Conservation (phyloP, 352 stramenopile genomes). For the Globisporangium takayamanum region DNA sequence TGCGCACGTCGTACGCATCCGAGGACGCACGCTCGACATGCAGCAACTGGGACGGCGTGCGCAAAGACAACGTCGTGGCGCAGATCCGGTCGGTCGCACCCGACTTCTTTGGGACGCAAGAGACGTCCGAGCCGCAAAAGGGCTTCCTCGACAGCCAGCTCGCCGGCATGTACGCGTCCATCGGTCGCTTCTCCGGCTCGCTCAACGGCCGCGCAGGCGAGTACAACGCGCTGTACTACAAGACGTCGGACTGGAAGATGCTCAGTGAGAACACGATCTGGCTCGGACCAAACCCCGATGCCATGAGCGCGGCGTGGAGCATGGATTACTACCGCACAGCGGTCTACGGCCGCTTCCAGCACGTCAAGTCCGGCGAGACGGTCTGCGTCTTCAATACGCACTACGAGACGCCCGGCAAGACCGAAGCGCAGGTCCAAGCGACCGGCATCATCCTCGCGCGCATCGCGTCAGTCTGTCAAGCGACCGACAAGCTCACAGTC, state of each 20-base stretch:
- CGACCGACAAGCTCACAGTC: constrained; percentile 51
- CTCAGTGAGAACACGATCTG: constrained; percentile 64
- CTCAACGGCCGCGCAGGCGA: constrained; percentile 51
- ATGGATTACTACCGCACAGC: constrained; percentile 75
- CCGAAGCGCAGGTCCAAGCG: constrained; percentile 57
- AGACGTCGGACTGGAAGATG: constrained; percentile 39
- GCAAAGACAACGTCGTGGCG: constrained; percentile 49
- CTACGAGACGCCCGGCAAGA: constrained; percentile 75
- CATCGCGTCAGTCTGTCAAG: constrained; percentile 40
- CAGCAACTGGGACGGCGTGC: constrained; percentile 56
- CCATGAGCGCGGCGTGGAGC: constrained; percentile 41
- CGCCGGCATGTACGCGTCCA: constrained; percentile 46
- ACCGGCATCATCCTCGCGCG: constrained; percentile 58
- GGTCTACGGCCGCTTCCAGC: constrained; percentile 67
- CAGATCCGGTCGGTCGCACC: constrained; percentile 48
- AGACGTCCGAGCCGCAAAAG: constrained; percentile 70
- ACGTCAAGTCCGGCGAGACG: constrained; percentile 42
- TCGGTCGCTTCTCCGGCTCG: constrained; percentile 52
- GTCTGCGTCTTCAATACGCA: constrained; percentile 79
- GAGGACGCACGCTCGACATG: constrained; percentile 34
- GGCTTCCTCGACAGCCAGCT: constrained; percentile 52
- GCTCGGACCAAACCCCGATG: constrained; percentile 48
- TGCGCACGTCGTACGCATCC: constrained; percentile 57
- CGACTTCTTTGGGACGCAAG: constrained; percentile 77
- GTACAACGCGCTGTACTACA: constrained; percentile 63